A percentile compares a stretch with the other conserved stretches of the same genome.
Evolutionary conservation across 495 filamentous ascomycete species (phyloP).

Genomic region (Neurospora sp.): DNA sequence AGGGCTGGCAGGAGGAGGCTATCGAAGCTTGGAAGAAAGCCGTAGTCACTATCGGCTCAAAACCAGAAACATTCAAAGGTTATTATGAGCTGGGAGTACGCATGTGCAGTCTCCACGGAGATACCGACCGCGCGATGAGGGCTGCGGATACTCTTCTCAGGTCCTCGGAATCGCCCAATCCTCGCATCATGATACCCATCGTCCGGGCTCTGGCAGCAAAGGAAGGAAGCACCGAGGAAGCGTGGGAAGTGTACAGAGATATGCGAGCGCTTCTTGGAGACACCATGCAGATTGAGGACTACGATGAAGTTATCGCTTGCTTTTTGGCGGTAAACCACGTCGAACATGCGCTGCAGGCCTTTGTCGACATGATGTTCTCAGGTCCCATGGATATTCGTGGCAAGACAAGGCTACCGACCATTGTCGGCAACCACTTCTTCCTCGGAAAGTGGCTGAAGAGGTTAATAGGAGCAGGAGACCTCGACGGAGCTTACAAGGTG

Average conservation of each 20-base stretch:
- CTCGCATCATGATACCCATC: constrained; percentile 56
- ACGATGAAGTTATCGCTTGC: constrained; percentile 53
- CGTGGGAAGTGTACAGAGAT: constrained; percentile 57
- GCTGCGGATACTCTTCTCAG: constrained; percentile 49
- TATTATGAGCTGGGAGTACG: constrained; percentile 63
- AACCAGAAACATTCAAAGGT: constrained; percentile 38
- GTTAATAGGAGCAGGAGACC: constrained; percentile 59
- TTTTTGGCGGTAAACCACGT: constrained; percentile 49
- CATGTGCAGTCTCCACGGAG: constrained; percentile 49
- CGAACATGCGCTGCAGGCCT: constrained; percentile 58
- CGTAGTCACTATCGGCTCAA: constrained; percentile 39
- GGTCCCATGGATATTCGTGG: constrained; percentile 33
- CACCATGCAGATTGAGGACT: constrained; percentile 62
- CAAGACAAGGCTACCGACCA: constrained; percentile 43
- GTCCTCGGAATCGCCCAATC: constrained; percentile 35
- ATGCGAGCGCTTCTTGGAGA: constrained; percentile 48
- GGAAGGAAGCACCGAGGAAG: constrained; percentile 32
- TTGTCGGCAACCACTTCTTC: constrained; percentile 67
- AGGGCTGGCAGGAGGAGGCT: constrained; percentile 48
- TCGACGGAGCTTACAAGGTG: constrained; percentile 58
- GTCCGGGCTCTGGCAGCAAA: constrained; percentile 38
- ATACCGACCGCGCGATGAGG: constrained; percentile 53
- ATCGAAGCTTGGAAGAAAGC: constrained; percentile 55
- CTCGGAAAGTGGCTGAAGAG: constrained; percentile 75
- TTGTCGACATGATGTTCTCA: constrained; percentile 78